Percentiles rank a stretch among this genome's conserved stretches.
Evolutionary conservation across 2,329 filamentous ascomycete genomes (phyloP).

Genomic region (Venturia effusa): DNA sequence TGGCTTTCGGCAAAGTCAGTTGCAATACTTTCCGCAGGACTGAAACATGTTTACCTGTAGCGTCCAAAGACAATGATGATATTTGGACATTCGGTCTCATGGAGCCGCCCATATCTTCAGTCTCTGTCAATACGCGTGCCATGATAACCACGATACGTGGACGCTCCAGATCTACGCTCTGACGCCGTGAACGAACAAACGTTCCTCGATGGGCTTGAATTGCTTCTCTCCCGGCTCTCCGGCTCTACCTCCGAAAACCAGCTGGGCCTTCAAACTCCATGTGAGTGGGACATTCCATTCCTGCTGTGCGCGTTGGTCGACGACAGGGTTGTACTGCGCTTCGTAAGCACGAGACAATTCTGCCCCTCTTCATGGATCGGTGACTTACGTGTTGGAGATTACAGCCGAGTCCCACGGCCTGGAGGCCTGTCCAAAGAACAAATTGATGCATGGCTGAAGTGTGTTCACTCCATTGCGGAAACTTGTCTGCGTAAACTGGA

Average conservation of each 20-base stretch:
- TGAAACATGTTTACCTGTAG: constrained; percentile 22
- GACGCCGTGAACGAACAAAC: constrained; percentile 36
- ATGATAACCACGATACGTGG: constrained; percentile 24
- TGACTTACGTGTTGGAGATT: constrained; percentile 66
- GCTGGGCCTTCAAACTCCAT: constrained; percentile 72
- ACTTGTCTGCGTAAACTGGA: constrained; percentile 65
- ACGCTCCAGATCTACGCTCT: background rate
- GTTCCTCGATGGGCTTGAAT: constrained; percentile 53
- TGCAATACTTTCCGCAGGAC: background rate
- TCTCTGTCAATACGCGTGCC: constrained; percentile 38
- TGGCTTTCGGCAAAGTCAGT: constrained; percentile 1
- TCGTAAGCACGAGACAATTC: background rate
- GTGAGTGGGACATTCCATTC: constrained; percentile 59
- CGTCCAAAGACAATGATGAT: constrained; percentile 31
- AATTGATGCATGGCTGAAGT: constrained; percentile 75
- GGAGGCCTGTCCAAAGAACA: constrained; percentile 69
- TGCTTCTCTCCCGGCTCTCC: constrained; percentile 51
- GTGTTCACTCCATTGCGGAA: constrained; percentile 67
- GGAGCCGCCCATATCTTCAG: constrained; percentile 32
- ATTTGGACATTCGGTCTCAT: constrained; percentile 27
- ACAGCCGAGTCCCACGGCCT: constrained; percentile 72
- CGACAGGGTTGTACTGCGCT: constrained; percentile 62
- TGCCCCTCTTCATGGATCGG: background rate
- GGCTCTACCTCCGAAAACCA: constrained; percentile 66
- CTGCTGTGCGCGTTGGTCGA: constrained; percentile 59